Conservation (phyloP, 768 basidiomycete species). For the Suillus hirtellus region DNA sequence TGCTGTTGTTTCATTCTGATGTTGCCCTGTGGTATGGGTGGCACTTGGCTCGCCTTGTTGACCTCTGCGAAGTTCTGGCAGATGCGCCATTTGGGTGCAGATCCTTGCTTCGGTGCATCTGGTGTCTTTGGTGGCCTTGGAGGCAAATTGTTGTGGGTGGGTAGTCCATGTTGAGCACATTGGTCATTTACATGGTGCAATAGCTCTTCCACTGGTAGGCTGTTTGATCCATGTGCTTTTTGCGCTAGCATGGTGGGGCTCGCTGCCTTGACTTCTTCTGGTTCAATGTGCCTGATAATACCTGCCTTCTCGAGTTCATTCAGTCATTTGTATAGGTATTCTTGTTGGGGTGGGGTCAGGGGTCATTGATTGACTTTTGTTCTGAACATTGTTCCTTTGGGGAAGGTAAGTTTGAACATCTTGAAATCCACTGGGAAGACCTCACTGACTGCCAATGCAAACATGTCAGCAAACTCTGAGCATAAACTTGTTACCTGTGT, state of each 20-base stretch:
- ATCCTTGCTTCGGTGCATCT: no score
- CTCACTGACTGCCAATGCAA: slow-evolving; percentile 40
- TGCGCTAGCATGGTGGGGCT: slow-evolving; percentile 15
- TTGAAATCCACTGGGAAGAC: slow-evolving; percentile 29
- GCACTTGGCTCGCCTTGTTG: no score
- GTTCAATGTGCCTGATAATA: slow-evolving; percentile 1
- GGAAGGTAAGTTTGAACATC: slow-evolving; percentile 6
- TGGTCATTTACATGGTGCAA: no score
- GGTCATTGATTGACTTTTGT: slow-evolving; percentile 3
- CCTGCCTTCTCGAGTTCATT: slow-evolving; percentile 2
- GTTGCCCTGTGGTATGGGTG: no score
- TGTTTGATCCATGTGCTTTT: slow-evolving; percentile 15
- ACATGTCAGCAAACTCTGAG: slow-evolving; percentile 37
- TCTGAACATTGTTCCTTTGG: background rate
- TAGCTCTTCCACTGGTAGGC: slow-evolving; percentile 14
- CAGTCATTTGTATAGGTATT: background rate
- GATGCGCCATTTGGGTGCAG: no score
- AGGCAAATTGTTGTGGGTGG: no score
- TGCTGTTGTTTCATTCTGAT: no score
- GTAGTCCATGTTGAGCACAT: no score
- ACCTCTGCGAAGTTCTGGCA: no score
- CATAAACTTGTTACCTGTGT: slow-evolving; percentile 25
- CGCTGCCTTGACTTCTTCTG: slow-evolving; percentile 17
- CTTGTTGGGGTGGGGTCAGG: background rate
- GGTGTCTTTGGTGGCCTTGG: no score